Evolutionary conservation across 805 yeast genomes (phyloP).

Genomic region (Maudiozyma bulderi): DNA sequence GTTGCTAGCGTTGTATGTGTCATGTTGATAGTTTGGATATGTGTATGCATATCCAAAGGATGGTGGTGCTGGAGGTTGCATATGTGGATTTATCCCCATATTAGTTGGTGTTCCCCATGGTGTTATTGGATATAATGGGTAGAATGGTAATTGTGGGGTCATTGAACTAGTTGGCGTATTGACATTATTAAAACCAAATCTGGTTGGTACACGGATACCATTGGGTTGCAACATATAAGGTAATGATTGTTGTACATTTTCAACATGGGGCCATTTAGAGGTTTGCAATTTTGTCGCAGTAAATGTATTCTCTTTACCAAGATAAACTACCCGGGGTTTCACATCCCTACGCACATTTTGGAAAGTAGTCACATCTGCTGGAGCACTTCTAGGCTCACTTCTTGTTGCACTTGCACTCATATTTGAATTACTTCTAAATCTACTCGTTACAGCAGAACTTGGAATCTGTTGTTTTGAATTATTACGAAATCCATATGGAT

Average conservation of each 20-base stretch:
- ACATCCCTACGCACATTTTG: constrained; percentile 2
- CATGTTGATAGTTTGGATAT: neutral
- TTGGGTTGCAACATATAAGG: too few species aligned
- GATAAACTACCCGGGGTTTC: constrained; percentile 22
- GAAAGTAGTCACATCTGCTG: constrained; percentile 18
- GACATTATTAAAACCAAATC: too few species aligned
- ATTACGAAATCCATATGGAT: neutral
- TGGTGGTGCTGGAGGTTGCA: neutral
- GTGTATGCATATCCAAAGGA: neutral
- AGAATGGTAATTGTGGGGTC: neutral
- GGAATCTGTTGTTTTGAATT: neutral
- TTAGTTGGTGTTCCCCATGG: neutral
- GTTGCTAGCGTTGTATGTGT: too few species aligned
- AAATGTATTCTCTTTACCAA: constrained; percentile 8
- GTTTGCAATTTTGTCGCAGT: too few species aligned
- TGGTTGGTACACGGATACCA: too few species aligned
- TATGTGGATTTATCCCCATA: neutral
- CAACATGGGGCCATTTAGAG: too few species aligned
- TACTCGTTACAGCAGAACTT: neutral
- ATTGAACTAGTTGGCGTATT: neutral
- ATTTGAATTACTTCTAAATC: neutral
- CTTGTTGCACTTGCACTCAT: neutral
- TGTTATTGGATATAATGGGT: neutral
- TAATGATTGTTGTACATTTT: too few species aligned
- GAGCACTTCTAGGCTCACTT: constrained; percentile 15